Percentiles rank a stretch among this genome's conserved stretches.
These are phyloP conservation scores for Leonotis leonurus DNA, from an alignment of 257 asterid genomes.

Conservation along the genomic window DNA sequence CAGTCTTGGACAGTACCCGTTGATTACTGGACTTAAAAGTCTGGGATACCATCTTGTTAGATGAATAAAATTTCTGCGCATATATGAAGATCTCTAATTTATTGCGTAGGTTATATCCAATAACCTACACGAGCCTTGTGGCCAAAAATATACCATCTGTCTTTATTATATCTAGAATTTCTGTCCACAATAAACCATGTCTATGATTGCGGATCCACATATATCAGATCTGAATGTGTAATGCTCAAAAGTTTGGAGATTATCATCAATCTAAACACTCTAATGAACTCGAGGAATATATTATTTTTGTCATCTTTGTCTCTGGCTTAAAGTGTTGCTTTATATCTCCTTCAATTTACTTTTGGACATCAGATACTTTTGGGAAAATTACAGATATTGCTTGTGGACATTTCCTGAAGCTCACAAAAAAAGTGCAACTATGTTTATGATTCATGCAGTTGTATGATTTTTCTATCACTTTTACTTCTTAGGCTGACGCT, in stretches of 20 bases:
- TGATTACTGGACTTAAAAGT: not conserved
- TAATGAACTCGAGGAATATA: not conserved
- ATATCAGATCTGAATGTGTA: not conserved
- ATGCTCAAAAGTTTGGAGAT: not conserved
- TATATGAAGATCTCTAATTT: not conserved
- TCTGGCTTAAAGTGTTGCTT: not conserved
- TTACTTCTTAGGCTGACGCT: conserved; percentile 64
- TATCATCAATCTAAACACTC: not conserved
- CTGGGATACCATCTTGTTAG: not conserved
- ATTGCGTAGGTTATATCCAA: too few relatives aligned
- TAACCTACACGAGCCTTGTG: too few relatives aligned
- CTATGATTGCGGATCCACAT: not conserved
- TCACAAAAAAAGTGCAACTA: not conserved
- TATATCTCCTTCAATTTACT: not conserved
- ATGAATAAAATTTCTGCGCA: not conserved
- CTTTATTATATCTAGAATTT: not conserved
- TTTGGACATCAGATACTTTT: not conserved
- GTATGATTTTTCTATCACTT: conserved; percentile 12
- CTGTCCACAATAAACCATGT: not conserved
- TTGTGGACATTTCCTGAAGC: not conserved
- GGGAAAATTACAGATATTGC: not conserved
- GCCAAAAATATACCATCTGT: not conserved
- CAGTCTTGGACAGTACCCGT: not conserved
- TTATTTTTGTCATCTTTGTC: not conserved
- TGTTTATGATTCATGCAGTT: not conserved